Evolutionary conservation across 2,329 filamentous ascomycete genomes (phyloP).

Genomic region (Dryadomyces quercus-mongolicae): DNA sequence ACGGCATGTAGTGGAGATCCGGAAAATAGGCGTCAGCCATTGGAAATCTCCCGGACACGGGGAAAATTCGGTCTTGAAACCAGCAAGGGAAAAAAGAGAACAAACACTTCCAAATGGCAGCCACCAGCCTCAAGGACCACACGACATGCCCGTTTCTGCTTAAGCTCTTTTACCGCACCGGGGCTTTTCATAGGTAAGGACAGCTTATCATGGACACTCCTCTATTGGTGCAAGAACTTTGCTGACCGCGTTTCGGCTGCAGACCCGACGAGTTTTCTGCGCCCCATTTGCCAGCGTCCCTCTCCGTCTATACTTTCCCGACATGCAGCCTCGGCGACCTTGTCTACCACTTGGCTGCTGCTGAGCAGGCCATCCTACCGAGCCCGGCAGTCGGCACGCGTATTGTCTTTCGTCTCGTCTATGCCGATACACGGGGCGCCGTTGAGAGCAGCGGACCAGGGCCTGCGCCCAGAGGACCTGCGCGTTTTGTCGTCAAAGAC

Average conservation of each 20-base stretch:
- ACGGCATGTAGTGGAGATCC: slow-evolving; percentile 5
- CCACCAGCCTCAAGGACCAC: slow-evolving; percentile 34
- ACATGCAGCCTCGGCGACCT: slow-evolving; percentile 73
- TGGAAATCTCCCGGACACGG: background rate
- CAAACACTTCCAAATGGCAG: background rate
- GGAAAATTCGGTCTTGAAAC: background rate
- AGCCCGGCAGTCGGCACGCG: slow-evolving; percentile 67
- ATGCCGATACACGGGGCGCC: slow-evolving; percentile 50
- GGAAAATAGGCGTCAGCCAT: background rate
- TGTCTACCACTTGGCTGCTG: slow-evolving; percentile 59
- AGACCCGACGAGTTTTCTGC: slow-evolving; percentile 61
- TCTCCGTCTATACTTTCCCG: slow-evolving; percentile 79
- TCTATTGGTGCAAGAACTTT: background rate
- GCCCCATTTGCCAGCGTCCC: slow-evolving; percentile 47
- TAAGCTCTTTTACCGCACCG: slow-evolving; percentile 70
- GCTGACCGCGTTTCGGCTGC: background rate
- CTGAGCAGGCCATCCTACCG: slow-evolving; percentile 49
- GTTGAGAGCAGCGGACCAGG: slow-evolving; percentile 12
- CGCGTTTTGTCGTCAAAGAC: slow-evolving; percentile 63
- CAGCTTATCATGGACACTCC: background rate
- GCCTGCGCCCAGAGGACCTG: slow-evolving; percentile 19
- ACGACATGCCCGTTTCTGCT: slow-evolving; percentile 56
- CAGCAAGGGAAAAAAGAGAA: background rate
- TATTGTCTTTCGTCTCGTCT: slow-evolving; percentile 78
- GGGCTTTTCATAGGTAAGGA: slow-evolving; percentile 65